These are phyloP conservation scores for Pythium plurisporium DNA, from an alignment of 352 stramenopile species.

Conservation along the genomic window DNA sequence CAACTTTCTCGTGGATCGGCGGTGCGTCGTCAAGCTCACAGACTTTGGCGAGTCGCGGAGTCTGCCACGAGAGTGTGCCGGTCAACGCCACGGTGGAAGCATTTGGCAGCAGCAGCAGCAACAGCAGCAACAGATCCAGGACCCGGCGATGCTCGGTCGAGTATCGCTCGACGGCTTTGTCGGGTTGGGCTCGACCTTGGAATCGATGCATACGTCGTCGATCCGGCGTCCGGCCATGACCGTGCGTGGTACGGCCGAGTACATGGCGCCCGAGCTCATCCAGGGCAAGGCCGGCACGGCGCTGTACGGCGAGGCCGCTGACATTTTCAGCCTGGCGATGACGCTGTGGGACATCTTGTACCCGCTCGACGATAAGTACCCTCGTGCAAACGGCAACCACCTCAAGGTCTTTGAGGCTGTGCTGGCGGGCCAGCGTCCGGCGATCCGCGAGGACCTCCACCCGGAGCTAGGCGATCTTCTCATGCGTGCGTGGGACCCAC, in stretches of 20 bases:
- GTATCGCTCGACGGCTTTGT: slow-evolving; percentile 5
- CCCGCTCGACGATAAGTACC: slow-evolving; percentile 58
- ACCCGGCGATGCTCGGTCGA: not conserved
- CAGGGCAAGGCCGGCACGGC: slow-evolving; percentile 61
- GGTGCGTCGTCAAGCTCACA: slow-evolving; percentile 33
- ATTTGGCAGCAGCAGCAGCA: no score
- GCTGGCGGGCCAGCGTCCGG: slow-evolving; percentile 47
- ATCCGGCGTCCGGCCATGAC: slow-evolving; percentile 39
- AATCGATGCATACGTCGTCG: not conserved
- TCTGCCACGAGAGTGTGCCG: slow-evolving; percentile 21
- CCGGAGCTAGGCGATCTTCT: slow-evolving; percentile 44
- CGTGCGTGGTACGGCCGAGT: slow-evolving; percentile 70
- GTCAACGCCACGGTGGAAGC: slow-evolving; percentile 6
- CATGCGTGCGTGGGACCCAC: slow-evolving; percentile 43
- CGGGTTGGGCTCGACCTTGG: not conserved
- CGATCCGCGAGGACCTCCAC: slow-evolving; percentile 30
- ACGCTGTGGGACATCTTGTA: slow-evolving; percentile 78
- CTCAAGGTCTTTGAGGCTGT: slow-evolving; percentile 68
- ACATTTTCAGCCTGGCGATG: slow-evolving; percentile 71
- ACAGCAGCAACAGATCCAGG: no score
- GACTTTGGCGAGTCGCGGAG: slow-evolving; percentile 36
- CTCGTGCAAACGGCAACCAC: slow-evolving; percentile 45
- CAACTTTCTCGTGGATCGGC: slow-evolving; percentile 74
- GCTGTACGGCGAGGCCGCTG: slow-evolving; percentile 62
- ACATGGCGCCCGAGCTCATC: slow-evolving; percentile 82